A percentile compares a stretch with the other conserved stretches of the same genome.
These are phyloP conservation scores for Dovyalis caffra DNA, from an alignment of 345 rosid genomes.

Conservation along the genomic window DNA sequence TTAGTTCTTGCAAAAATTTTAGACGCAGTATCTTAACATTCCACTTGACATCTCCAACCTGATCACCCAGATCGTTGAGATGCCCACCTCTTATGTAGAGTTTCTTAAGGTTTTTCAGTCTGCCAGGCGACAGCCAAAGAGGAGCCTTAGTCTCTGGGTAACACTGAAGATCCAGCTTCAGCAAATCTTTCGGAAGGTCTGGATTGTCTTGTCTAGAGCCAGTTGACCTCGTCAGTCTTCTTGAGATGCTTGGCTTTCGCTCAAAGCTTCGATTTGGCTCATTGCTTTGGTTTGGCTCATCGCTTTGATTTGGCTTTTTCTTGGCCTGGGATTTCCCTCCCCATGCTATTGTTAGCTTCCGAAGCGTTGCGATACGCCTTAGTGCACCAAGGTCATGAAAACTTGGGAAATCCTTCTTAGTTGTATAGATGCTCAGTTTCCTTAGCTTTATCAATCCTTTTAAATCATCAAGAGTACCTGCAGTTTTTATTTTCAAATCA, in stretches of 20 bases:
- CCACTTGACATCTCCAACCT: constrained; percentile 7
- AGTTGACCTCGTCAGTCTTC: not conserved
- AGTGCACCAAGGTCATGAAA: not conserved
- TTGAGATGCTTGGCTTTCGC: too few relatives aligned
- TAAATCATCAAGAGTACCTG: constrained; percentile 23
- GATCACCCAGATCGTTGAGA: constrained; percentile 10
- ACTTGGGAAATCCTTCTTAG: not conserved
- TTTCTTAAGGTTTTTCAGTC: constrained; percentile 7
- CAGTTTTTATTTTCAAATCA: constrained; percentile 4
- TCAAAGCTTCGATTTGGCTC: too few relatives aligned
- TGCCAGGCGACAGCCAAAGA: constrained; percentile 6
- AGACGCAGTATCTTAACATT: constrained; percentile 26
- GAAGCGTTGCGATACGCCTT: not conserved
- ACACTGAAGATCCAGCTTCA: constrained; percentile 43
- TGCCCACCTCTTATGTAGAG: constrained; percentile 41
- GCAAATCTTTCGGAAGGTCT: constrained; percentile 19
- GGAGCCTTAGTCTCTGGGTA: constrained; percentile 29
- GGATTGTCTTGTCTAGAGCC: not conserved
- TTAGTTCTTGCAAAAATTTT: constrained; percentile 28
- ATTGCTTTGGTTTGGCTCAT: too few relatives aligned
- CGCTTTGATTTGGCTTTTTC: not conserved
- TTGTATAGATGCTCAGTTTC: constrained; percentile 40
- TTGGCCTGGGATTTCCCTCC: constrained; percentile 20
- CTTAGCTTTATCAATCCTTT: constrained; percentile 12
- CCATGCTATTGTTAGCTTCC: constrained; percentile 41